Percentiles rank a stretch among this genome's conserved stretches.
Conservation (phyloP, 306 rosid genomes). For the Psophocarpus tetragonolobus region DNA sequence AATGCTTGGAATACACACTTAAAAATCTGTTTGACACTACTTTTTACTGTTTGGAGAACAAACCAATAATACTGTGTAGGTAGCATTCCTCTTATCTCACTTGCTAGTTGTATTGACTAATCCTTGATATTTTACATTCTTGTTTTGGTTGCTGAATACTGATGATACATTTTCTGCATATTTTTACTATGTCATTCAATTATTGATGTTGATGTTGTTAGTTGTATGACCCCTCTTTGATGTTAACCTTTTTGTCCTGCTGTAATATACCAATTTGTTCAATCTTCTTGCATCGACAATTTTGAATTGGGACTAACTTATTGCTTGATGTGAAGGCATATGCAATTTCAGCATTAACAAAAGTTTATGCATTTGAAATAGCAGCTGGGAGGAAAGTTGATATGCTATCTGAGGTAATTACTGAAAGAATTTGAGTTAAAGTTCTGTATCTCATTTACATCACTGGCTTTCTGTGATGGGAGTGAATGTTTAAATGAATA, state of each 20-base stretch:
- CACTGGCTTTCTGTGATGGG: conserved; percentile 4
- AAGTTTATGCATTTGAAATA: conserved; percentile 80
- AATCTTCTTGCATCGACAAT: background rate
- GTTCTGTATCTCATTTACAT: conserved; percentile 1
- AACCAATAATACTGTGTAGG: background rate
- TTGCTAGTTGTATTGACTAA: background rate
- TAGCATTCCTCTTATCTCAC: background rate
- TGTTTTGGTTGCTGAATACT: background rate
- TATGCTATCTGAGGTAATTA: conserved; percentile 78
- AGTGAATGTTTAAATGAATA: conserved; percentile 15
- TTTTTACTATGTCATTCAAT: conserved; percentile 5
- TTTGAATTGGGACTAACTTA: conserved; percentile 29
- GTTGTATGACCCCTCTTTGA: background rate
- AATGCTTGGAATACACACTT: background rate
- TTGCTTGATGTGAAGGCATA: conserved; percentile 67
- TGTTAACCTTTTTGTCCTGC: background rate
- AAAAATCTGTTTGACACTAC: background rate
- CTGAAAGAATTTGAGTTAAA: conserved; percentile 6
- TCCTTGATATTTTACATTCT: background rate
- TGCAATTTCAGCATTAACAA: conserved; percentile 84
- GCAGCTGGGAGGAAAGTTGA: conserved; percentile 78
- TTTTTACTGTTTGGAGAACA: background rate
- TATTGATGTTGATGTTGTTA: conserved; percentile 3
- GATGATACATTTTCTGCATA: conserved; percentile 8
- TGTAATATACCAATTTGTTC: background rate